Base-by-base conservation (phyloP, 441 rosid genomes). In the Populus hybrid region DNA sequence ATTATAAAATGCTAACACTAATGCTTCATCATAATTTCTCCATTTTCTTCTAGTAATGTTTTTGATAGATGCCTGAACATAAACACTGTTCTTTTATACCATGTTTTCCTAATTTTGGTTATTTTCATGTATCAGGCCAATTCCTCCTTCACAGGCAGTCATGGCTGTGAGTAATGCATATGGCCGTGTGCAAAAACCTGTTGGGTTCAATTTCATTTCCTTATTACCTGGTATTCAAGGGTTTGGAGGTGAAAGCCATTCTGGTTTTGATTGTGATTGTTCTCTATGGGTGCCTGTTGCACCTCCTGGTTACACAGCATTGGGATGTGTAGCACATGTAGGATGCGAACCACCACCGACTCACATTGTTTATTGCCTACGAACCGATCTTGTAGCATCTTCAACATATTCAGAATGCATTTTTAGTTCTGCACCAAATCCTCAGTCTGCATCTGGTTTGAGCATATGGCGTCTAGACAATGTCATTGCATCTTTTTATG, bases 211-310 rank as follows among this genome's bases (percentile, higher is more conserved):
- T 79, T 87, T 93, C 70, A 84, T 97, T 82, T 92, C 94, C 79
- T 83, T 77, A 75, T 87, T 95, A 75, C 91, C 98, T 84, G 84
- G 78, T 79, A 84, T 87, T 82, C 93, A 84, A 83, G 93, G 90
- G 80, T 82, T 77, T 74, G 86, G 77, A 86, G 81, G 34, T 74
- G 89, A 85, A 82, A 82, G 68, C 63, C 80, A 75, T 81, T 79
- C 85, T 74, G 85, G 76, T 83, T 77, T 79, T 75, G 90, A 80
- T 78, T 79, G 64, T 75, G 97, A 88, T 67, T 97, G 99, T 87
- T 95, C 96, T 81, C 89, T 97, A 76, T 97, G 99, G 99, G 81
- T 93, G 94, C 99, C 99, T 69, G 83, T 97, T 83, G 94, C 99
- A 8, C 99, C 99, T 64, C 88, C 88, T 63, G 99, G 99, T 32